Percentiles rank a stretch among this genome's conserved stretches.
phyloP scores from a whole-genome alignment of 768 basidiomycete genomes.

The Candolleomyces efflorescens region DNA sequence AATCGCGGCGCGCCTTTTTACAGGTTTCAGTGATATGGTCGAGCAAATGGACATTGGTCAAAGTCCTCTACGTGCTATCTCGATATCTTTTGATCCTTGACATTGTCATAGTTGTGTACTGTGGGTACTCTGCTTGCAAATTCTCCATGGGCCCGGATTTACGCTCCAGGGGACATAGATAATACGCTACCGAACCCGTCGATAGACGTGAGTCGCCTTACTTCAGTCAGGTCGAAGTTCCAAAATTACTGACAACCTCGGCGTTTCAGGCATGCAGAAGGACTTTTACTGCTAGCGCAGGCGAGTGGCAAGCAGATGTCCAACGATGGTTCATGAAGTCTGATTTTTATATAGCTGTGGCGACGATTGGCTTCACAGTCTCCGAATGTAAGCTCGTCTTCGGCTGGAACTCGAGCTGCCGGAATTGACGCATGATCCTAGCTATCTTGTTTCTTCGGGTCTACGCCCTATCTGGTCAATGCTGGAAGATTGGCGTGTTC shows the following conservation, averaged over 20 bases:
- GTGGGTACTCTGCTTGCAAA: background rate
- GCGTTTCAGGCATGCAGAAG: background rate
- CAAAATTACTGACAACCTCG: too few relatives aligned
- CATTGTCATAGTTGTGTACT: background rate
- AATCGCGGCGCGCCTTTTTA: background rate
- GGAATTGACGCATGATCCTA: background rate
- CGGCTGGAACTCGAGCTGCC: background rate
- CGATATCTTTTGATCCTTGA: background rate
- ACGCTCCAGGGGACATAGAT: too few relatives aligned
- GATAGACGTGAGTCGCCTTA: too few relatives aligned
- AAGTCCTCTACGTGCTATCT: background rate
- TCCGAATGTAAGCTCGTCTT: background rate
- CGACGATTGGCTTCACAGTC: background rate
- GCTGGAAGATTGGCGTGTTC: background rate
- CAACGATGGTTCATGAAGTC: background rate
- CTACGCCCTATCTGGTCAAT: background rate
- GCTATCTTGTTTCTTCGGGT: background rate
- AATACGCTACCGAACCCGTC: too few relatives aligned
- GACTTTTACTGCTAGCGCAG: background rate
- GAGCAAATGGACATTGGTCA: background rate
- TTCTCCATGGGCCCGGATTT: too few relatives aligned
- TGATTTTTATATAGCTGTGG: background rate
- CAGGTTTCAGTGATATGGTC: slow-evolving; percentile 1
- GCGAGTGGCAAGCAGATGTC: background rate
- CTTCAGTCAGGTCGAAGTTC: too few relatives aligned